These are phyloP conservation scores for Fusarium newnesense DNA, from an alignment of 2,329 filamentous ascomycete species.

Conservation along the genomic window DNA sequence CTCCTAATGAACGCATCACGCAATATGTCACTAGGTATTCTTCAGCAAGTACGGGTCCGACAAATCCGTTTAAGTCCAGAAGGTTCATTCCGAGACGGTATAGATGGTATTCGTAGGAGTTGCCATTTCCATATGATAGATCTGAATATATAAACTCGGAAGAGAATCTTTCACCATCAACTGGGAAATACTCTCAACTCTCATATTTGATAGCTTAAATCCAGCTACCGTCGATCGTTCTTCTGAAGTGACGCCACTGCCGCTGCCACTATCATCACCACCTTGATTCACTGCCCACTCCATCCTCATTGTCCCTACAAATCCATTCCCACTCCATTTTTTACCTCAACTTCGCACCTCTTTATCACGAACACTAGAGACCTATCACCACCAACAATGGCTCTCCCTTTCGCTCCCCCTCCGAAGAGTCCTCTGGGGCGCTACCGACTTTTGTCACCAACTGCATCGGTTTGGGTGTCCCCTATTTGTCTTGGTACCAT, in stretches of 20 bases:
- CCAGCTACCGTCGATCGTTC: neutral
- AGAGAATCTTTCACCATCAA: neutral
- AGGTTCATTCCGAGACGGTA: neutral
- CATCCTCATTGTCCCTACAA: neutral
- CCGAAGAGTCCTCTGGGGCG: slow-evolving; percentile 70
- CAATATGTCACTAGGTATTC: neutral
- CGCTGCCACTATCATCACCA: neutral
- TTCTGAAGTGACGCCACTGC: neutral
- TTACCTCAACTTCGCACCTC: neutral
- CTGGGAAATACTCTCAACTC: neutral
- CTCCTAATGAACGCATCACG: neutral
- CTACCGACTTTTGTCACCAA: slow-evolving; percentile 74
- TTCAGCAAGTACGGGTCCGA: neutral
- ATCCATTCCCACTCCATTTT: neutral
- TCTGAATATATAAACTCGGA: neutral
- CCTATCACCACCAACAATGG: slow-evolving; percentile 17
- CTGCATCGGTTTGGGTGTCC: slow-evolving; percentile 73
- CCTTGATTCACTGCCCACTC: neutral
- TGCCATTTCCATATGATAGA: neutral
- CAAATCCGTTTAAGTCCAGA: neutral
- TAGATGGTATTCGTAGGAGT: neutral
- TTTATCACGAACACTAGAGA: neutral
- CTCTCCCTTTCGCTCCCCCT: slow-evolving; percentile 54
- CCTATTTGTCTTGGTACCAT: slow-evolving; percentile 73
- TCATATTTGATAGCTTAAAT: neutral